Conservation (phyloP, 805 yeast genomes). For the Yarrowia sp. region DNA sequence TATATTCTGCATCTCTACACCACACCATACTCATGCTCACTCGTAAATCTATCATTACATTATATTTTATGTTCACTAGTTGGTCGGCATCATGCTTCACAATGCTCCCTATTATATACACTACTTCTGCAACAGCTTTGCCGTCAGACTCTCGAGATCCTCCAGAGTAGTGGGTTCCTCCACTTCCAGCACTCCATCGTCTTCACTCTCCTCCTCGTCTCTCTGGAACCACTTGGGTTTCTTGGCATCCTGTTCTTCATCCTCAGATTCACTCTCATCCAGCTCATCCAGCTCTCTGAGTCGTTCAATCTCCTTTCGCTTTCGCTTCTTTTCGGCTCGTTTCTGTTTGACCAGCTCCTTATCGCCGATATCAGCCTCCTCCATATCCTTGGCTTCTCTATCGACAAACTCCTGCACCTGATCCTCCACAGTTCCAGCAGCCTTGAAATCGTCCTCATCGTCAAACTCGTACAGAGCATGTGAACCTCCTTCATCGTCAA, state of each 20-base stretch:
- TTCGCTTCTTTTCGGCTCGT: constrained; percentile 82
- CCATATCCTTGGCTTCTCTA: constrained; percentile 69
- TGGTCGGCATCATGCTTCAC: no score
- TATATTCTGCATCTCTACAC: no score
- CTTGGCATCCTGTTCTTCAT: constrained; percentile 38
- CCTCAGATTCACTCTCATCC: constrained; percentile 35
- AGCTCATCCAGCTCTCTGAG: constrained; percentile 35
- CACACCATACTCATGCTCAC: background rate
- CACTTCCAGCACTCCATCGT: constrained; percentile 57
- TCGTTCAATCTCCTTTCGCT: constrained; percentile 67
- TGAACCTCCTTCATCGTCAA: constrained; percentile 92
- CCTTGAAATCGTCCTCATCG: constrained; percentile 81
- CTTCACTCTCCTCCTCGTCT: constrained; percentile 39
- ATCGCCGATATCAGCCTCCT: constrained; percentile 69
- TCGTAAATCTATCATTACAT: constrained; percentile 6
- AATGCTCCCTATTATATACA: background rate
- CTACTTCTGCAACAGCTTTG: constrained; percentile 32
- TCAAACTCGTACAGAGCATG: constrained; percentile 90
- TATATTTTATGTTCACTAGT: background rate
- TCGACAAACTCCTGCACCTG: constrained; percentile 68
- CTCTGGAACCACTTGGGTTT: constrained; percentile 44
- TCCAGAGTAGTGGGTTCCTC: constrained; percentile 89
- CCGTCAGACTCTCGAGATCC: constrained; percentile 73
- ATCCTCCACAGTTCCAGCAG: constrained; percentile 60
- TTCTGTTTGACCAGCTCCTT: constrained; percentile 73